Conservation (phyloP, 305 asterid genomes). For the Solanum hybrid region DNA sequence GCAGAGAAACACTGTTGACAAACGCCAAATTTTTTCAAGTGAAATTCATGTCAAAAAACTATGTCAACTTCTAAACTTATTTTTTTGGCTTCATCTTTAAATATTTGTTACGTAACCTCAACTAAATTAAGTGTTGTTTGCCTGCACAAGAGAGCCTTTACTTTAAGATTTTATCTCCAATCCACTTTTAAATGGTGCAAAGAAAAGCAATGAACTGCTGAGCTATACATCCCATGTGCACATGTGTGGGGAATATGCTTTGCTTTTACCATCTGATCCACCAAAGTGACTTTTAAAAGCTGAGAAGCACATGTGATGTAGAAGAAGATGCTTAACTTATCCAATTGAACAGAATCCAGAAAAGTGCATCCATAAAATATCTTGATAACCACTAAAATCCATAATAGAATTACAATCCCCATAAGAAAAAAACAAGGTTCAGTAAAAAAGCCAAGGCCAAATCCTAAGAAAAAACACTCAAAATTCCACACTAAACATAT, state of each 20-base stretch:
- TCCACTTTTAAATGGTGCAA: not conserved
- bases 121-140: not conserved
- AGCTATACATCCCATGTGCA: constrained; percentile 3
- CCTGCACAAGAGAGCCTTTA: not conserved
- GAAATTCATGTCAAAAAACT: not conserved
- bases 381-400: not conserved
- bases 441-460: too few species aligned
- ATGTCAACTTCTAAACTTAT: not conserved
- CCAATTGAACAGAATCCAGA: not conserved
- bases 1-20: not conserved
- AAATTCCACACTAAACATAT: not conserved
- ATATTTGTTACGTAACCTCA: not conserved
- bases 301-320: not conserved
- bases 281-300: not conserved
- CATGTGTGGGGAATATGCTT: not conserved
- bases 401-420: not conserved
- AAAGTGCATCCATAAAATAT: not conserved
- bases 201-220: not conserved
- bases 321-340: not conserved
- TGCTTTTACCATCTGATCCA: not conserved
- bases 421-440: not conserved
- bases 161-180: not conserved
- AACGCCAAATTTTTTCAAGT: not conserved
- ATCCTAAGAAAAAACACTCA: not conserved
- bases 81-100: not conserved